These are phyloP conservation scores for Kodamaea ohmeri DNA, from an alignment of 1,139 yeast species.

Conservation along the genomic window DNA sequence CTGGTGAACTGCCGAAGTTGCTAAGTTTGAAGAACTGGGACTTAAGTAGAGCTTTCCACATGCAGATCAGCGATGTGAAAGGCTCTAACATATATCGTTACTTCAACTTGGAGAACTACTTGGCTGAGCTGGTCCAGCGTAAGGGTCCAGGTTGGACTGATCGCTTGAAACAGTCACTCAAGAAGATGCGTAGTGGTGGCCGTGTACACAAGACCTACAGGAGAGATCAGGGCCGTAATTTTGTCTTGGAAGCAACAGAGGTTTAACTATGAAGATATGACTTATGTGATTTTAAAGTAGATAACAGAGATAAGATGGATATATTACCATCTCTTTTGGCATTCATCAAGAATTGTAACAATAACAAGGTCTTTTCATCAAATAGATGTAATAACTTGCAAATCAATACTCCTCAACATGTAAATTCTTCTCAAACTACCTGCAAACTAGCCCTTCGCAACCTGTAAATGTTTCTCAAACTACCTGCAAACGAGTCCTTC, in stretches of 20 bases:
- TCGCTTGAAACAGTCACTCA: background rate
- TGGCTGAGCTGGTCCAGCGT: slow-evolving; percentile 5
- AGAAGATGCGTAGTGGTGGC: background rate
- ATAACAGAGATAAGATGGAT: no score
- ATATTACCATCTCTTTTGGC: no score
- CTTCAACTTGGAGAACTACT: slow-evolving; percentile 17
- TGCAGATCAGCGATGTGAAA: slow-evolving; percentile 8
- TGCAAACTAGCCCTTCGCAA: background rate
- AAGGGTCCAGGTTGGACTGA: background rate
- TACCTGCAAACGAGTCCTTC: no score
- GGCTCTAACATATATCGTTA: slow-evolving; percentile 14
- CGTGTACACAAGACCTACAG: background rate
- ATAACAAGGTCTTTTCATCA: no score
- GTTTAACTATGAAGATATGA: no score
- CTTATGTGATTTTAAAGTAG: no score
- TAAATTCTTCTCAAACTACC: background rate
- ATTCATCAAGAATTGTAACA: no score
- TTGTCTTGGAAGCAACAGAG: slow-evolving; percentile 4
- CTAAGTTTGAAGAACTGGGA: slow-evolving; percentile 8
- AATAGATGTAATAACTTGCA: no score
- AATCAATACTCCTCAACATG: background rate
- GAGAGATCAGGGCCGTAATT: slow-evolving; percentile 1
- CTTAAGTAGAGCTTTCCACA: slow-evolving; percentile 13
- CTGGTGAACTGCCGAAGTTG: slow-evolving; percentile 9
- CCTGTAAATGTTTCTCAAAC: background rate